phyloP scores from a whole-genome alignment of 176 grass and related monocot genomes.

The Poa pratensis region DNA sequence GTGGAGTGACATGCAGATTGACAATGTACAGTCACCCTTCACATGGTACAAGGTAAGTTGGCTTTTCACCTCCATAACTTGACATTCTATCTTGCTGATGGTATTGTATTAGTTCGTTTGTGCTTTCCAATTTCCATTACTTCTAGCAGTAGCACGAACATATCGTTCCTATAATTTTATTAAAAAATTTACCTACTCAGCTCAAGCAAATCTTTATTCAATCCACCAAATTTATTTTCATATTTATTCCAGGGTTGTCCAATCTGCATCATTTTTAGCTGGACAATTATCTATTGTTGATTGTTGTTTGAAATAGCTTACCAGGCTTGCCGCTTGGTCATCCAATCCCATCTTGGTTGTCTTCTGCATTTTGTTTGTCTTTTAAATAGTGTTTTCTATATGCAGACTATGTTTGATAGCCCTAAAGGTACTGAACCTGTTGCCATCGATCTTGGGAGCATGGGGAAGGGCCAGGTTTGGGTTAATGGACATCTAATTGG shows the following conservation, averaged over 20 bases:
- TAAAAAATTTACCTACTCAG: neutral
- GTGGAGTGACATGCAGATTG: constrained; percentile 69
- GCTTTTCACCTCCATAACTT: constrained; percentile 19
- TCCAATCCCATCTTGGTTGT: neutral
- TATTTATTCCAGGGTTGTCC: neutral
- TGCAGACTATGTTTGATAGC: constrained; percentile 78
- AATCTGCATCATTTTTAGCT: neutral
- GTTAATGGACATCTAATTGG: constrained; percentile 87
- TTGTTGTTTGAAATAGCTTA: constrained; percentile 15
- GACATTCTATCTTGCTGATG: neutral
- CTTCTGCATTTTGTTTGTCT: constrained; percentile 4
- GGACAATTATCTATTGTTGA: neutral
- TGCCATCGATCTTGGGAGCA: constrained; percentile 85
- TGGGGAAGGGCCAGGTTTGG: constrained; percentile 98
- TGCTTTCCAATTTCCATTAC: neutral
- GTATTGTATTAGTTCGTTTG: constrained; percentile 22
- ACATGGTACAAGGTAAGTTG: constrained; percentile 90
- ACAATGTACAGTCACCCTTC: constrained; percentile 59
- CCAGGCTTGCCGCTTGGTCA: neutral
- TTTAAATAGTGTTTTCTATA: constrained; percentile 17
- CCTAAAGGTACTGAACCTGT: constrained; percentile 77
- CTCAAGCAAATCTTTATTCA: constrained; percentile 22
- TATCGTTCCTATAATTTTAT: neutral
- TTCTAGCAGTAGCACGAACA: constrained; percentile 5
- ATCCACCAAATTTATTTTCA: neutral